These are phyloP conservation scores for Pecoramyces ruminantium DNA, from an alignment of 192 early-diverging fungal genomes.

Conservation along the genomic window DNA sequence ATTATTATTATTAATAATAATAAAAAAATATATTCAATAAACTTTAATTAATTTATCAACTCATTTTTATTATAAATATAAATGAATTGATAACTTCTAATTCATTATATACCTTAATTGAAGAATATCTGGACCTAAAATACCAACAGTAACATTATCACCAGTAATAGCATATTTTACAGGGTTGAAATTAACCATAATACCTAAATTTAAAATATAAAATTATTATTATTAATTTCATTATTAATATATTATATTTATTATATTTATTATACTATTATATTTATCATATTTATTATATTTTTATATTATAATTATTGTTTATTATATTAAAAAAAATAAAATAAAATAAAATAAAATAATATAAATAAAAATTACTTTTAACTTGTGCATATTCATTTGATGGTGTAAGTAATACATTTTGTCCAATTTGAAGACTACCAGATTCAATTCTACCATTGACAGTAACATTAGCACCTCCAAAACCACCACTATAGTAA, in stretches of 20 bases:
- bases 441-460: slow-evolving; percentile 79
- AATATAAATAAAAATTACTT: too few species aligned
- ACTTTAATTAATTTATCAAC: too few species aligned
- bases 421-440: slow-evolving; percentile 71
- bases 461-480: slow-evolving; percentile 50
- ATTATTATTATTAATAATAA: slow-evolving; percentile 17
- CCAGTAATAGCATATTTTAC: slow-evolving; percentile 83
- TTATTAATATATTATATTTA: neutral
- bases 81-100: too few species aligned
- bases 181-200: slow-evolving; percentile 53
- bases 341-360: too few species aligned
- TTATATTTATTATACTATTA: neutral
- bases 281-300: neutral
- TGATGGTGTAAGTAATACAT: slow-evolving; percentile 64
- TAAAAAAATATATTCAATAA: too few species aligned
- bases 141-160: slow-evolving; percentile 65
- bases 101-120: slow-evolving; percentile 62
- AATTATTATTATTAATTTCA: slow-evolving; percentile 6
- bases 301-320: too few species aligned
- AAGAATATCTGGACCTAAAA: slow-evolving; percentile 52
- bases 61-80: too few species aligned
- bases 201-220: slow-evolving; percentile 20
- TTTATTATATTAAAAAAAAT: too few species aligned
- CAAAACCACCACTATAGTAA: slow-evolving; percentile 55
- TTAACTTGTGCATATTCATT: slow-evolving; percentile 57